Conservation (phyloP, 305 asterid genomes). For the Solanum aculeatissimum region DNA sequence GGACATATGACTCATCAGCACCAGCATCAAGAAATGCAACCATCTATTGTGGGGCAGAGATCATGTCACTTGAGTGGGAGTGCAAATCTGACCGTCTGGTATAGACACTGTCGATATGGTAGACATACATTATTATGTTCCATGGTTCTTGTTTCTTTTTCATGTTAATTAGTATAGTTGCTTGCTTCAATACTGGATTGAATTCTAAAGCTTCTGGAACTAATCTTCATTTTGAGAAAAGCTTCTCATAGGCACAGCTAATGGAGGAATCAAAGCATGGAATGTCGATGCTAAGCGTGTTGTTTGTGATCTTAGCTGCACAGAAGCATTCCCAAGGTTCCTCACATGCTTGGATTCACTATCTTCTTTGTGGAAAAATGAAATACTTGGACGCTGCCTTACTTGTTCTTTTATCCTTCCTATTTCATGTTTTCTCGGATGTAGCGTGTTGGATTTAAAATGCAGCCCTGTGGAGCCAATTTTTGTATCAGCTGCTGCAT, state of each 20-base stretch:
- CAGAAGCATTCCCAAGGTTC: slow-evolving; percentile 75
- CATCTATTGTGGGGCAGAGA: slow-evolving; percentile 91
- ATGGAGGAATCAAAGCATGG: slow-evolving; percentile 98
- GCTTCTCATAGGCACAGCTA: slow-evolving; percentile 99
- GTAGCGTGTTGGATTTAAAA: slow-evolving; percentile 90
- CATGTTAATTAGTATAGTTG: neutral
- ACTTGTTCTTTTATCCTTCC: neutral
- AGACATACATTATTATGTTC: neutral
- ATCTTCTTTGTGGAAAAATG: neutral
- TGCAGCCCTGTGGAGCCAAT: slow-evolving; percentile 99
- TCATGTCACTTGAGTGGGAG: slow-evolving; percentile 98
- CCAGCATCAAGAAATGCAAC: slow-evolving; percentile 94
- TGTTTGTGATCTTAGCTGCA: slow-evolving; percentile 80
- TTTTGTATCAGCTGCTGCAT: slow-evolving; percentile 95
- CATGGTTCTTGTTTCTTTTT: neutral
- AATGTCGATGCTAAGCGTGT: slow-evolving; percentile 95
- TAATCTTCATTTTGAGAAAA: slow-evolving; percentile 34
- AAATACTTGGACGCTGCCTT: neutral
- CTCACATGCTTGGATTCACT: neutral
- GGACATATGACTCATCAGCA: slow-evolving; percentile 83
- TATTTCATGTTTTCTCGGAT: slow-evolving; percentile 13
- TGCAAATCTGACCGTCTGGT: slow-evolving; percentile 97
- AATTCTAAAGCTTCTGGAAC: slow-evolving; percentile 17
- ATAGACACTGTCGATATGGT: slow-evolving; percentile 1
- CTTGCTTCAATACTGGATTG: neutral